Conservation (phyloP, 495 filamentous ascomycete genomes). For the Beverwykella pulmonaria region DNA sequence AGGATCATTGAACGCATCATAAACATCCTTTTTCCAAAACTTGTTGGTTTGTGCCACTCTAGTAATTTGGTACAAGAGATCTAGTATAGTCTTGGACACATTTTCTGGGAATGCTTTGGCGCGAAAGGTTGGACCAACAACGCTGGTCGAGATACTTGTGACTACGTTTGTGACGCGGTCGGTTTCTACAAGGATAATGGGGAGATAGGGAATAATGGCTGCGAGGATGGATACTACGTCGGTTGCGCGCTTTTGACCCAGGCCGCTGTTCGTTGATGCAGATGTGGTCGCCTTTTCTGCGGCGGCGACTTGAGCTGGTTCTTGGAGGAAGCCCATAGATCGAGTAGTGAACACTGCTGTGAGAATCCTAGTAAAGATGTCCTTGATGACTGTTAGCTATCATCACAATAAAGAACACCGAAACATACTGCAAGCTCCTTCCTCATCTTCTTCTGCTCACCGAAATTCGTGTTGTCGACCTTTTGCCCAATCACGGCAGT, state of each 20-base stretch:
- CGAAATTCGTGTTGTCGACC: slow-evolving; percentile 96
- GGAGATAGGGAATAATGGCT: slow-evolving; percentile 75
- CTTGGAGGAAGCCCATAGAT: slow-evolving; percentile 51
- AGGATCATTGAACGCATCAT: slow-evolving; percentile 87
- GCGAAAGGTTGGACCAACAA: slow-evolving; percentile 80
- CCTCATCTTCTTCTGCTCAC: slow-evolving; percentile 92
- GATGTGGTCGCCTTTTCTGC: slow-evolving; percentile 30
- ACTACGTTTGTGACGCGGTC: slow-evolving; percentile 80
- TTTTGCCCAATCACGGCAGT: slow-evolving; percentile 88
- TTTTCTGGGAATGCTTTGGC: slow-evolving; percentile 89
- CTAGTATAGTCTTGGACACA: slow-evolving; percentile 68
- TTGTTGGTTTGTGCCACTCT: slow-evolving; percentile 80
- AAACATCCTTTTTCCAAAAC: slow-evolving; percentile 88
- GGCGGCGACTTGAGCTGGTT: slow-evolving; percentile 26
- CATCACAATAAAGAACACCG: background rate
- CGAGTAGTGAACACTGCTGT: slow-evolving; percentile 89
- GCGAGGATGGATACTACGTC: slow-evolving; percentile 75
- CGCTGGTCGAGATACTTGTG: slow-evolving; percentile 75
- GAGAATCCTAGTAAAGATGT: slow-evolving; percentile 82
- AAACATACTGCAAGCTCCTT: slow-evolving; percentile 80
- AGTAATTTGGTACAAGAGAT: slow-evolving; percentile 75
- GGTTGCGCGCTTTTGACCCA: slow-evolving; percentile 56
- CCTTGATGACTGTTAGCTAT: slow-evolving; percentile 55
- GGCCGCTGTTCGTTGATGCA: slow-evolving; percentile 28
- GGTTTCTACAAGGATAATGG: slow-evolving; percentile 81